Conservation (phyloP, 768 basidiomycete species). For the Neoboletus magnificus region DNA sequence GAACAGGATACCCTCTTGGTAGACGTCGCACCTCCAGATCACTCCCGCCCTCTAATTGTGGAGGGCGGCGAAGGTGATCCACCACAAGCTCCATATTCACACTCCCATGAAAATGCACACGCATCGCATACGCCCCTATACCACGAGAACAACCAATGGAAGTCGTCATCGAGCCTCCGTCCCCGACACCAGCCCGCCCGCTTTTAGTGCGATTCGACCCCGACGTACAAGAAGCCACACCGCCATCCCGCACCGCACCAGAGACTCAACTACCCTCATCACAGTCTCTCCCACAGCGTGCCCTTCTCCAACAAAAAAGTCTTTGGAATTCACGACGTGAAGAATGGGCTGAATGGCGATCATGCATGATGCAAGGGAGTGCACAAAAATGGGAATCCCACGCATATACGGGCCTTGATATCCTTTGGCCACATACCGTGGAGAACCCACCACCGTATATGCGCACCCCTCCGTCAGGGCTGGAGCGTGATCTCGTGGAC, state of each 20-base stretch:
- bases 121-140: constrained; percentile 4
- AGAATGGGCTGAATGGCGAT: constrained; percentile 38
- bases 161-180: constrained; percentile 12
- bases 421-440: background rate
- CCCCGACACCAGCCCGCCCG: constrained; percentile 24
- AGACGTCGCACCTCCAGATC: background rate
- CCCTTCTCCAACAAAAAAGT: constrained; percentile 56
- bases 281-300: constrained; percentile 61
- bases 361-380: constrained; percentile 8
- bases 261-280: constrained; percentile 50
- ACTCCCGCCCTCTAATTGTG: background rate
- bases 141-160: constrained; percentile 13
- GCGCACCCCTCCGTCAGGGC: constrained; percentile 24
- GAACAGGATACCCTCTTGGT: constrained; percentile 11
- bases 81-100: constrained; percentile 11
- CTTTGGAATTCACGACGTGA: constrained; percentile 60
- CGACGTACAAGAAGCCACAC: background rate
- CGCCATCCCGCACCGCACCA: constrained; percentile 12
- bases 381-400: background rate
- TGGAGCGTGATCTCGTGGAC: constrained; percentile 28
- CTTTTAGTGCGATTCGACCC: constrained; percentile 2
- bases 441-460: constrained; percentile 17
- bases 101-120: constrained; percentile 13
- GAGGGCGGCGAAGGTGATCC: background rate
- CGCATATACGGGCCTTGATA: constrained; percentile 24